Percentiles rank a stretch among this genome's conserved stretches.
Evolutionary conservation across 805 yeast genomes (phyloP).

Genomic region (Sungouiozyma intestinalis): DNA sequence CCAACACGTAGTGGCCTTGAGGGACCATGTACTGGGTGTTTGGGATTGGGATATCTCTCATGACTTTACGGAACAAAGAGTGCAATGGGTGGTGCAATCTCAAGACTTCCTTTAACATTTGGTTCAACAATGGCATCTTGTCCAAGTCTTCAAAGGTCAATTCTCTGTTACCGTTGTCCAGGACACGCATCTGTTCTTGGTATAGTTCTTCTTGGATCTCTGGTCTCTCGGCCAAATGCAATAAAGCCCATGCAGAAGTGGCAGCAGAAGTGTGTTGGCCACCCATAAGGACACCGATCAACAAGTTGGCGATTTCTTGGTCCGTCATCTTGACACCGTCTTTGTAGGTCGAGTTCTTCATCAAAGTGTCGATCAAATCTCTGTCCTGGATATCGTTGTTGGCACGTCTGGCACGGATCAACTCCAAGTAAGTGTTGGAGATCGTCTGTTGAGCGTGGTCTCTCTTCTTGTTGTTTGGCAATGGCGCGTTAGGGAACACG

Average conservation of each 20-base stretch:
- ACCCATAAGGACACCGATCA: conserved; percentile 96
- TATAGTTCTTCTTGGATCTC: conserved; percentile 74
- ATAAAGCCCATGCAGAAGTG: conserved; percentile 88
- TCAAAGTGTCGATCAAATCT: conserved; percentile 81
- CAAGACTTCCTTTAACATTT: conserved; percentile 82
- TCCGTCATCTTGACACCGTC: conserved; percentile 94
- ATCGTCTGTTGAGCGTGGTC: conserved; percentile 81
- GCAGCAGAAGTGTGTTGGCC: conserved; percentile 98
- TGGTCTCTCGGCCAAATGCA: conserved; percentile 83
- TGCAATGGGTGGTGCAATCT: conserved; percentile 96
- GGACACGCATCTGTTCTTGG: conserved; percentile 58
- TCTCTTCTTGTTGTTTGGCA: conserved; percentile 74
- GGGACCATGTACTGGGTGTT: conserved; percentile 76
- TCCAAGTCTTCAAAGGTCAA: conserved; percentile 75
- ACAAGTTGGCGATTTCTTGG: conserved; percentile 82
- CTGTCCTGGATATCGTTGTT: conserved; percentile 71
- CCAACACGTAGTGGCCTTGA: conserved; percentile 78
- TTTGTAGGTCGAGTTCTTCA: conserved; percentile 75
- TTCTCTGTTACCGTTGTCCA: conserved; percentile 46
- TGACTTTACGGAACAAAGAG: conserved; percentile 88
- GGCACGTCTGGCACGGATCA: conserved; percentile 64
- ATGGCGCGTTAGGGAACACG: conserved; percentile 88
- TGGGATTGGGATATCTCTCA: conserved; percentile 68
- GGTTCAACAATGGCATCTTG: conserved; percentile 71
- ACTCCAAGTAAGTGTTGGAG: conserved; percentile 66